These are phyloP conservation scores for Lachancea quebecensis DNA, from an alignment of 805 yeast genomes.

Conservation along the genomic window DNA sequence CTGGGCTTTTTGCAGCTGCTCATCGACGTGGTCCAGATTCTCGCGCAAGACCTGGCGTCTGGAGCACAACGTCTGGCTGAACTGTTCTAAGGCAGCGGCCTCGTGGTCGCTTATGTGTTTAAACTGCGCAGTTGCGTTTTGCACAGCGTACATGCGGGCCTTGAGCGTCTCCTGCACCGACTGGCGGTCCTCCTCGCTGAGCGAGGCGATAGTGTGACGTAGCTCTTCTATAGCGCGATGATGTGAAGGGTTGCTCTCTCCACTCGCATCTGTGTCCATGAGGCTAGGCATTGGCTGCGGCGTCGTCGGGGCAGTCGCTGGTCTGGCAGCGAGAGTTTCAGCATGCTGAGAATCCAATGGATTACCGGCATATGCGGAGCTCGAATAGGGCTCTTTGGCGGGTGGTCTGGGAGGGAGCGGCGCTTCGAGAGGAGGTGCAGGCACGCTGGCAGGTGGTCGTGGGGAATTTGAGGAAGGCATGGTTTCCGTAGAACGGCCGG, in stretches of 20 bases:
- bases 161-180: conserved; percentile 7
- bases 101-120: conserved; percentile 34
- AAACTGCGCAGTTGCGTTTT: conserved; percentile 34
- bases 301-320: background rate
- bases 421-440: no score
- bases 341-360: no score
- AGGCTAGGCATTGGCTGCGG: conserved; percentile 8
- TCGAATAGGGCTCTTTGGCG: no score
- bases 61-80: conserved; percentile 21
- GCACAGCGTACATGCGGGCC: conserved; percentile 17
- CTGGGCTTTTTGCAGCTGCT: conserved; percentile 30
- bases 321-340: conserved; percentile 3
- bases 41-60: conserved; percentile 27
- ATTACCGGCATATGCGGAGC: no score
- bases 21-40: conserved; percentile 27
- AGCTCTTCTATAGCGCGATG: conserved; percentile 13
- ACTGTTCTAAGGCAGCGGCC: conserved; percentile 20
- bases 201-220: conserved; percentile 9
- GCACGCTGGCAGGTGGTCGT: background rate
- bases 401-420: no score
- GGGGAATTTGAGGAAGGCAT: background rate
- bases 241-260: conserved; percentile 7
- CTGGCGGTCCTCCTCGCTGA: conserved; percentile 10
- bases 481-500: background rate
- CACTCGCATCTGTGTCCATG: conserved; percentile 9